phyloP scores from a whole-genome alignment of 2,329 filamentous ascomycete genomes.

The Trichoderma guizhouense region DNA sequence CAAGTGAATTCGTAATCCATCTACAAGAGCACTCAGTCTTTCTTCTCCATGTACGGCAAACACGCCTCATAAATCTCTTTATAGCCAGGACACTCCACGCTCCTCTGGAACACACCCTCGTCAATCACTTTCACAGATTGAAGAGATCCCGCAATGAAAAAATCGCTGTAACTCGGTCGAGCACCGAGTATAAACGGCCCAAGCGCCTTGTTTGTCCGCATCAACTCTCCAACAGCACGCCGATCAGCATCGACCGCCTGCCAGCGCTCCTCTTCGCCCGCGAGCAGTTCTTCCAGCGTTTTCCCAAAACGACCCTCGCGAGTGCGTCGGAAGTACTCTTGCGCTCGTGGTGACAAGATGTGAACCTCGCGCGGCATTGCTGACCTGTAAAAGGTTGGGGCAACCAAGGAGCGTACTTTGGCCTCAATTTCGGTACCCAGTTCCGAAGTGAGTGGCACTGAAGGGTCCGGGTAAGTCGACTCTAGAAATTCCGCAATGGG shows the following conservation, averaged over 20 bases:
- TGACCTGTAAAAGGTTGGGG: not conserved
- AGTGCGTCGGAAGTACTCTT: not conserved
- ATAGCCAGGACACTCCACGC: not conserved
- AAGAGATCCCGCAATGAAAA: slow-evolving; percentile 5
- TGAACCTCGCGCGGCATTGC: not conserved
- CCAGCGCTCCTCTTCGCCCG: not conserved
- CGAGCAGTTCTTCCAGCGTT: not conserved
- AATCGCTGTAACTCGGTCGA: not conserved
- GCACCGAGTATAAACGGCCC: slow-evolving; percentile 5
- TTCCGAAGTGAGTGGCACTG: not conserved
- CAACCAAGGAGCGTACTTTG: not conserved
- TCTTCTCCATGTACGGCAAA: slow-evolving; percentile 1
- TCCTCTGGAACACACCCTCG: not conserved
- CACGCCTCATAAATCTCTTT: slow-evolving; percentile 1
- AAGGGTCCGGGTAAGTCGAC: not conserved
- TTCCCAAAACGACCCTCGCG: not conserved
- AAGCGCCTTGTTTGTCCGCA: not conserved
- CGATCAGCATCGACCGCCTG: not conserved
- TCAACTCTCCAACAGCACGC: not conserved
- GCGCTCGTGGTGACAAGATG: not conserved
- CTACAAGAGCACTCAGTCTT: not conserved
- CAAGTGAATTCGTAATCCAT: not conserved
- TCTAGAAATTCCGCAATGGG: slow-evolving; percentile 1
- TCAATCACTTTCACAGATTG: not conserved
- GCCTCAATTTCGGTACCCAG: not conserved